Evolutionary conservation across 1,139 yeast genomes (phyloP).

Genomic region (Scheffersomyces cryptocercus): DNA sequence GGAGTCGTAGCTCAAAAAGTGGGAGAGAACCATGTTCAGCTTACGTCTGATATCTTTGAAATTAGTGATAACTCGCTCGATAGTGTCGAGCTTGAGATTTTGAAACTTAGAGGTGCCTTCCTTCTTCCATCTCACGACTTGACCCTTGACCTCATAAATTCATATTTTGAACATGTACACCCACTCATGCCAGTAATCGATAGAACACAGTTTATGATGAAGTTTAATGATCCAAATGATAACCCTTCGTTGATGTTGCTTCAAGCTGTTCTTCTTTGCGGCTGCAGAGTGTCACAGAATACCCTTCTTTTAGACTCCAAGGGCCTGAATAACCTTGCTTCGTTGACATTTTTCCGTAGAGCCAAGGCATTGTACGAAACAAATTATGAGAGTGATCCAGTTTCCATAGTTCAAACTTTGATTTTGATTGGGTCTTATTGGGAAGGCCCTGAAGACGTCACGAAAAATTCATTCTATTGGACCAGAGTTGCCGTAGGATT

Average conservation of each 20-base stretch:
- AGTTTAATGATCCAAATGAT: slow-evolving; percentile 56
- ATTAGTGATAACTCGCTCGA: slow-evolving; percentile 46
- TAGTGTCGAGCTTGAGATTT: slow-evolving; percentile 66
- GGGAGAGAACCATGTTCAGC: slow-evolving; percentile 47
- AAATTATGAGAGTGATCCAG: slow-evolving; percentile 71
- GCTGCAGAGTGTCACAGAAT: slow-evolving; percentile 62
- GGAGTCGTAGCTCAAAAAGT: slow-evolving; percentile 43
- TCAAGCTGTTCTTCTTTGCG: slow-evolving; percentile 70
- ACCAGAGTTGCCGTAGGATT: slow-evolving; percentile 69
- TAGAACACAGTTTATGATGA: slow-evolving; percentile 59
- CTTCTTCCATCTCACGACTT: slow-evolving; percentile 62
- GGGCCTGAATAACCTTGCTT: slow-evolving; percentile 59
- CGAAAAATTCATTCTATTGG: slow-evolving; percentile 78
- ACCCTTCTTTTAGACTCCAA: slow-evolving; percentile 57
- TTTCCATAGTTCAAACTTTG: slow-evolving; percentile 64
- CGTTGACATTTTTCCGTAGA: slow-evolving; percentile 69
- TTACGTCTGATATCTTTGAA: slow-evolving; percentile 45
- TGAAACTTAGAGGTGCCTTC: slow-evolving; percentile 73
- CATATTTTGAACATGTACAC: slow-evolving; percentile 67
- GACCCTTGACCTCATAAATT: slow-evolving; percentile 61
- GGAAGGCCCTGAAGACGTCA: slow-evolving; percentile 79
- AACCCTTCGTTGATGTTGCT: slow-evolving; percentile 69
- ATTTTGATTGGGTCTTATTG: slow-evolving; percentile 68
- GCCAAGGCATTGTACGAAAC: slow-evolving; percentile 79
- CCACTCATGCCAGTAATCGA: slow-evolving; percentile 75